Percentiles rank a stretch among this genome's conserved stretches.
Evolutionary conservation across 73 alveolate species (phyloP).

Genomic region (Vitrella brassicaformis): DNA sequence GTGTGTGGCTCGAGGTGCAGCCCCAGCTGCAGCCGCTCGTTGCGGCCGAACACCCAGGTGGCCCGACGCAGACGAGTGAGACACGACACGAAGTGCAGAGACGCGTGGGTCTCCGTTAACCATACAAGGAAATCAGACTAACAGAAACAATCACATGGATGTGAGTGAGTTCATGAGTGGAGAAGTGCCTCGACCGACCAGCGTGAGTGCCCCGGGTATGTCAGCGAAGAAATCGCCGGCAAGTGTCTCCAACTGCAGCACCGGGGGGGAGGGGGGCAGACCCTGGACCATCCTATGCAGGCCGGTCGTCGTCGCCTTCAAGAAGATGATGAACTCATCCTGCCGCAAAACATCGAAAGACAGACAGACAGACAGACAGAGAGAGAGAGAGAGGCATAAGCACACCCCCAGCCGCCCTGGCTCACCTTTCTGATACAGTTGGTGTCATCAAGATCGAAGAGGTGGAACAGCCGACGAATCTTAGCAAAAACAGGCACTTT

Average conservation of each 20-base stretch:
- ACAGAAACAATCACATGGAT: not conserved
- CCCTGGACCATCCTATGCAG: not conserved
- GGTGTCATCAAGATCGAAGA: not conserved
- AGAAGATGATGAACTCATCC: slow-evolving; percentile 2
- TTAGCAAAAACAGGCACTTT: not conserved
- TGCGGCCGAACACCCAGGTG: not conserved
- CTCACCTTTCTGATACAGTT: not conserved
- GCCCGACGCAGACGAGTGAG: not conserved
- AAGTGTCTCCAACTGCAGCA: not conserved
- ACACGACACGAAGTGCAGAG: not conserved
- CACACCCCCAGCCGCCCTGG: not conserved
- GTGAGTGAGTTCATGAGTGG: no score
- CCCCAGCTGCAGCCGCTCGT: not conserved
- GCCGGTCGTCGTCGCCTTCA: not conserved
- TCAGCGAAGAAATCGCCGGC: not conserved
- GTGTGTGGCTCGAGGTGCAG: not conserved
- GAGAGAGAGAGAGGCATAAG: not conserved
- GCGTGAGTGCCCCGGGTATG: no score
- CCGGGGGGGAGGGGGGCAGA: not conserved
- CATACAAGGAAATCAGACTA: not conserved
- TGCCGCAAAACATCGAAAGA: not conserved
- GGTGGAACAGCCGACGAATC: not conserved
- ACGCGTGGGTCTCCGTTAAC: not conserved
- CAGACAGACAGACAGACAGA: not conserved
- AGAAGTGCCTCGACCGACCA: no score